phyloP scores from a whole-genome alignment of 768 basidiomycete species.

The Mycena rebaudengoi region DNA sequence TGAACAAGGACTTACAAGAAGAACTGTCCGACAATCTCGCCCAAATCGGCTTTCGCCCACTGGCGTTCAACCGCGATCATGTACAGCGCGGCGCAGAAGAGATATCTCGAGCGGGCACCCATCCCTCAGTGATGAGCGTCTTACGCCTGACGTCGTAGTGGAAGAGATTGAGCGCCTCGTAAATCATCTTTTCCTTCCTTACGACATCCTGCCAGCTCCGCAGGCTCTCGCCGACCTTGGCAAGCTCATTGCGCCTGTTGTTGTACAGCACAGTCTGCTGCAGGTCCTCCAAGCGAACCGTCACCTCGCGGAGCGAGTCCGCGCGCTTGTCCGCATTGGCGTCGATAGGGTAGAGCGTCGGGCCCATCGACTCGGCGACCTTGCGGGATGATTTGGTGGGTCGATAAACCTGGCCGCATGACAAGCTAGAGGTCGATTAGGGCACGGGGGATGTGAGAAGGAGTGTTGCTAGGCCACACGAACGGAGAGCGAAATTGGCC shows the following conservation, averaged over 20 bases:
- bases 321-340: conserved; percentile 92
- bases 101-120: conserved; percentile 96
- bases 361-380: conserved; percentile 99
- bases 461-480: too few relatives aligned
- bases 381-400: too few relatives aligned
- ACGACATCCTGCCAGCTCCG: conserved; percentile 95
- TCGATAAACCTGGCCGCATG: too few relatives aligned
- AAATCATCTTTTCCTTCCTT: conserved; percentile 94
- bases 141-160: conserved; percentile 94
- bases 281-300: conserved; percentile 89
- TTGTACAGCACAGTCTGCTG: conserved; percentile 92
- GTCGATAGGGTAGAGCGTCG: conserved; percentile 95
- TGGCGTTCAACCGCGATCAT: conserved; percentile 91
- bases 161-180: conserved; percentile 94
- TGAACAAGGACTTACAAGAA: conserved; percentile 76
- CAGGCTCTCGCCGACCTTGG: conserved; percentile 85
- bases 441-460: too few relatives aligned
- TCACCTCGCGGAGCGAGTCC: conserved; percentile 90
- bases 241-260: conserved; percentile 83
- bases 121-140: conserved; percentile 96
- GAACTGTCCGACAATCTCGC: conserved; percentile 89
- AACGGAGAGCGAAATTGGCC: too few relatives aligned
- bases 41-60: conserved; percentile 75
- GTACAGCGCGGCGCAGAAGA: conserved; percentile 72
- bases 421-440: too few relatives aligned